Evolutionary conservation across 371 early-diverging fungal species (phyloP), one percentile per base, ranked within the genome.

Genomic region (Lichtheimia ornata): DNA sequence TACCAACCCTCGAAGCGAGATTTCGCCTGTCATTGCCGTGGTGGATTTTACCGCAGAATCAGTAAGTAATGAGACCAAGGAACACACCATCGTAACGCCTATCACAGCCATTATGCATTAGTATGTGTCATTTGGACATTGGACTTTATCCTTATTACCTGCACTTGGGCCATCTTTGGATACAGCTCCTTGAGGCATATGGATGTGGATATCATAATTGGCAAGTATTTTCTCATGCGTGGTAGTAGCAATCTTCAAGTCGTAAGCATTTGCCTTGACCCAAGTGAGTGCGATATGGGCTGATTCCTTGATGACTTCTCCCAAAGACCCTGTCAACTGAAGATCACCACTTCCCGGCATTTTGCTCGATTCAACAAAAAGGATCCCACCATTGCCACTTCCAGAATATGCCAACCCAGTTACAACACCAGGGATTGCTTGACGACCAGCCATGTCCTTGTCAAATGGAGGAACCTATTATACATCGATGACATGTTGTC

Each of bases 271-370:
- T 6, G 88, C 69, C 50, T 89, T 86, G 18, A 92, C 89, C 91
- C 90, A 93, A 15, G 90, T 84, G n/a, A 92, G 59, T 5, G 88
- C 91, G 40, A 93, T 79, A 59, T 87, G 84, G 0, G 91, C 92
- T 27, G 93, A 92, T 70, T 95, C 95, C 67, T 92, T 91, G 57
- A 95, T 89, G 1, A 95, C 95, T 50, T 90, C 88, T 1, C 94
- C 94, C 12, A 95, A 74, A 56, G 89, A 90, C 5, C 95, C 94
- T 77, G 93, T 93, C 25, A 93, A 66, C 27, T 82, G 79, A 25
- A 93, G 67, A 11, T 79, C 67, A 2, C 92, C 93, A 52, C 78
- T 82, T 7, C 93, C 92, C 7, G 91, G 87, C 83, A 89, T 87
- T 66, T 81, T 82, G 0, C 89, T 86, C 11, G 88, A 87, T 67